phyloP scores from a whole-genome alignment of 2,329 filamentous ascomycete species.

The Pyrenophora tritici-repentis region DNA sequence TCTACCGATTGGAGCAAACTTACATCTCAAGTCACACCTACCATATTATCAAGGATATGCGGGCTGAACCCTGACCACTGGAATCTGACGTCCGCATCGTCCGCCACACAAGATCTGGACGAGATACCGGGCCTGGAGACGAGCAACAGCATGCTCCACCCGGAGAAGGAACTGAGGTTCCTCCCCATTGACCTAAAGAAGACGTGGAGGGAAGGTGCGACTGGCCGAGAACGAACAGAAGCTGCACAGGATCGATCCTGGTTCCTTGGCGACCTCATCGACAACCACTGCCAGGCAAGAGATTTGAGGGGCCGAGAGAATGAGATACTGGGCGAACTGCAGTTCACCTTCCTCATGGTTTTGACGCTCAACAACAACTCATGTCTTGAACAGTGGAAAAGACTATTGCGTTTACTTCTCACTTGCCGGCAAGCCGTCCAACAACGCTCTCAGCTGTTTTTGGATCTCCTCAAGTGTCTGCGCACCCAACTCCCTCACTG shows the following conservation, averaged over 20 bases:
- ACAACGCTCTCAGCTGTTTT: constrained; percentile 57
- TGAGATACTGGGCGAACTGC: constrained; percentile 61
- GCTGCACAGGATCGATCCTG: constrained; percentile 67
- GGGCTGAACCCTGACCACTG: constrained; percentile 55
- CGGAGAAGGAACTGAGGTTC: constrained; percentile 55
- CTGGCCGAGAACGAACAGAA: constrained; percentile 65
- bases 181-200: constrained; percentile 64
- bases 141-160: constrained; percentile 36
- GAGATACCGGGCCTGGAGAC: constrained; percentile 61
- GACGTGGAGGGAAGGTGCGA: constrained; percentile 66
- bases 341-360: constrained; percentile 67
- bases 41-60: constrained; percentile 57
- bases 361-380: constrained; percentile 69
- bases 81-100: constrained; percentile 63
- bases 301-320: constrained; percentile 32
- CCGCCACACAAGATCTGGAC: constrained; percentile 61
- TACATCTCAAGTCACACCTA: constrained; percentile 56
- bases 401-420: constrained; percentile 61
- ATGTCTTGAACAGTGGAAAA: constrained; percentile 69
- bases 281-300: constrained; percentile 46
- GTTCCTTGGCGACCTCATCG: constrained; percentile 61
- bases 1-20: constrained; percentile 59
- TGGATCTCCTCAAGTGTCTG: constrained; percentile 56
- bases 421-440: constrained; percentile 60
- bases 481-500: constrained; percentile 60